phyloP scores from a whole-genome alignment of 1,284 basidiomycete species.

The Trichosporon coremiiforme region DNA sequence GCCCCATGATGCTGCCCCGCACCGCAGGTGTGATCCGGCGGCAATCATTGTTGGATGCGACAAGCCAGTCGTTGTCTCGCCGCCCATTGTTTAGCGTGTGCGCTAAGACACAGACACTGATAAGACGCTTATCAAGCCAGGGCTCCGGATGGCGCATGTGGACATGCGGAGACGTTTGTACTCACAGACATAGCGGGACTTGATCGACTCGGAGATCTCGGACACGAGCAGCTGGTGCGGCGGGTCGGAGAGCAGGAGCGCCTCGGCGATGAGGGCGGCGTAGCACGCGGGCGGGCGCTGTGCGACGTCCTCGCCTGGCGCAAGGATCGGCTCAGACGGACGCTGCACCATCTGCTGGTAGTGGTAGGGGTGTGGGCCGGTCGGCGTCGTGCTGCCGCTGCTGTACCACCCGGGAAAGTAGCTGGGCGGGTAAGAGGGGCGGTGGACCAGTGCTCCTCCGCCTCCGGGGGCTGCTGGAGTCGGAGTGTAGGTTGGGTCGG shows the following conservation, averaged over 20 bases:
- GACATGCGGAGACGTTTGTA: slow-evolving; percentile 25
- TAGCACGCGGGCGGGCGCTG: slow-evolving; percentile 52
- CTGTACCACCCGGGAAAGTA: slow-evolving; percentile 1
- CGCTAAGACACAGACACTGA: neutral
- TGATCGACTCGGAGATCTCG: slow-evolving; percentile 54
- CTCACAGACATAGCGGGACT: slow-evolving; percentile 52
- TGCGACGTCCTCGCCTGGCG: slow-evolving; percentile 47
- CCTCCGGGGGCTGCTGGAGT: neutral
- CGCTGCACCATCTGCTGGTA: slow-evolving; percentile 10
- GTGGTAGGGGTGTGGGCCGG: neutral
- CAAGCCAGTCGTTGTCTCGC: neutral
- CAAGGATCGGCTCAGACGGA: slow-evolving; percentile 46
- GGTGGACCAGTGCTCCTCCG: neutral
- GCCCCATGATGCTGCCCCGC: too few species aligned
- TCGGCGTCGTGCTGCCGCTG: neutral
- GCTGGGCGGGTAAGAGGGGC: neutral
- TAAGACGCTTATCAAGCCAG: slow-evolving; percentile 7
- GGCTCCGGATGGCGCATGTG: neutral
- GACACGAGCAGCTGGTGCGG: slow-evolving; percentile 55
- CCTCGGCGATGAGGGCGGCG: slow-evolving; percentile 55
- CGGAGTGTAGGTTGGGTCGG: neutral
- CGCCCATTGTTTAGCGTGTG: neutral
- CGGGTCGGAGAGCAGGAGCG: slow-evolving; percentile 44
- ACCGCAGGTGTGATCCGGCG: neutral
- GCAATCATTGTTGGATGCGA: neutral